Conservation (phyloP, 371 early-diverging fungal species). For the Mortierella polycephala region DNA sequence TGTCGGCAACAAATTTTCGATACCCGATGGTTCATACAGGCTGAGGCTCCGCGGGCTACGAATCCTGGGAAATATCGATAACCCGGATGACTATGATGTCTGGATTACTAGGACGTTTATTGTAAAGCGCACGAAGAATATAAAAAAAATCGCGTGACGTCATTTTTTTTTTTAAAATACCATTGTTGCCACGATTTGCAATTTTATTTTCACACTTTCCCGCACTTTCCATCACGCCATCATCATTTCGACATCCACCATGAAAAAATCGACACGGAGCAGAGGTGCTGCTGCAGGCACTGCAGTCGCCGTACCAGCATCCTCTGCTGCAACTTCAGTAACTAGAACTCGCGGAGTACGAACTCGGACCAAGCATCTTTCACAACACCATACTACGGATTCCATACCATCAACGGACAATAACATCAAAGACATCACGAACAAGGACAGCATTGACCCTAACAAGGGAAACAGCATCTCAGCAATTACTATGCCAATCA, state of each 20-base stretch:
- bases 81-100: constrained; percentile 31
- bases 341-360: no score
- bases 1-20: background rate
- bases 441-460: no score
- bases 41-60: constrained; percentile 27
- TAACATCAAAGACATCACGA: no score
- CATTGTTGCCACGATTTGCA: background rate
- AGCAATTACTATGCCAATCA: background rate
- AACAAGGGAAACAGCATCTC: background rate
- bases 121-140: constrained; percentile 6
- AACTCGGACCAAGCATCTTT: no score
- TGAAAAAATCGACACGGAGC: background rate
- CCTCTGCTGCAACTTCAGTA: no score
- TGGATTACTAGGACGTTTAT: constrained; percentile 33
- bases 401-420: no score
- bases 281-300: no score
- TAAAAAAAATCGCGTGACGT: constrained; percentile 2
- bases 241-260: background rate
- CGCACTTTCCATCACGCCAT: background rate
- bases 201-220: background rate
- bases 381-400: no score
- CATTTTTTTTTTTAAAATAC: background rate
- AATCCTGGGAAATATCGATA: constrained; percentile 24
- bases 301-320: no score
- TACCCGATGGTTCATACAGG: constrained; percentile 28